Percentiles rank a stretch among this genome's conserved stretches.
phyloP scores from a whole-genome alignment of 2,329 filamentous ascomycete species.

The Ascochyta fabae region DNA sequence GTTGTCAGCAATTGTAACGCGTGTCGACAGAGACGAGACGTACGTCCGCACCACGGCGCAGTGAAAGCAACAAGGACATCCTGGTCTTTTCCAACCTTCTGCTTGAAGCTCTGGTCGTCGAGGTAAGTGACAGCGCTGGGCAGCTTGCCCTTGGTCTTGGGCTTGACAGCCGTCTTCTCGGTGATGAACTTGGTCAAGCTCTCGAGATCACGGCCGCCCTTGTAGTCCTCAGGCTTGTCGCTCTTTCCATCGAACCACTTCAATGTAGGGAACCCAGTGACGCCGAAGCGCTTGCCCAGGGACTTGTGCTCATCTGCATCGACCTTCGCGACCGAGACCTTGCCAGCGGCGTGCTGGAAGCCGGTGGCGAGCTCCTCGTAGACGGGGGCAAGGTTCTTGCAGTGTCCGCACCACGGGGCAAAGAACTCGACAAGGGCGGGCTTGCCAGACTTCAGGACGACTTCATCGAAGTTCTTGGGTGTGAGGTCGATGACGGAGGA shows the following conservation, averaged over 20 bases:
- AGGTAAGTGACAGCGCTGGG: slow-evolving; percentile 80
- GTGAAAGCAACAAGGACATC: slow-evolving; percentile 95
- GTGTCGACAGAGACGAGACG: slow-evolving; percentile 51
- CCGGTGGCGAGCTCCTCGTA: slow-evolving; percentile 86
- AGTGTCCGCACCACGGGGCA: slow-evolving; percentile 98
- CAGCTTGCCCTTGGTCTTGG: slow-evolving; percentile 75
- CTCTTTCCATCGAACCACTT: slow-evolving; percentile 99
- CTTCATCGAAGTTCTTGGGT: slow-evolving; percentile 87
- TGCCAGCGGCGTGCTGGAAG: slow-evolving; percentile 76
- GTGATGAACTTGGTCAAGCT: slow-evolving; percentile 79
- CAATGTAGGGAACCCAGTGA: slow-evolving; percentile 94
- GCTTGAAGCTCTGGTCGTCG: slow-evolving; percentile 78
- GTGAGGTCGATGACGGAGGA: slow-evolving; percentile 90
- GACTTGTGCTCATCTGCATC: slow-evolving; percentile 89
- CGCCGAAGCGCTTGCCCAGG: slow-evolving; percentile 82
- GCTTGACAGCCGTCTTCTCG: slow-evolving; percentile 85
- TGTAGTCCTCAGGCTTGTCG: slow-evolving; percentile 83
- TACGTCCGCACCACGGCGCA: slow-evolving; percentile 98
- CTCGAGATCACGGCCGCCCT: slow-evolving; percentile 84
- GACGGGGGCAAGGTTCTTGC: slow-evolving; percentile 93
- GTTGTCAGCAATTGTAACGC: slow-evolving; percentile 14
- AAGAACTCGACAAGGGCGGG: slow-evolving; percentile 98
- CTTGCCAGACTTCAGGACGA: slow-evolving; percentile 90
- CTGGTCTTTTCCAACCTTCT: slow-evolving; percentile 81
- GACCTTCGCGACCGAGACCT: slow-evolving; percentile 91